phyloP scores from a whole-genome alignment of 129 eudicot species.

The Lonicera japonica region DNA sequence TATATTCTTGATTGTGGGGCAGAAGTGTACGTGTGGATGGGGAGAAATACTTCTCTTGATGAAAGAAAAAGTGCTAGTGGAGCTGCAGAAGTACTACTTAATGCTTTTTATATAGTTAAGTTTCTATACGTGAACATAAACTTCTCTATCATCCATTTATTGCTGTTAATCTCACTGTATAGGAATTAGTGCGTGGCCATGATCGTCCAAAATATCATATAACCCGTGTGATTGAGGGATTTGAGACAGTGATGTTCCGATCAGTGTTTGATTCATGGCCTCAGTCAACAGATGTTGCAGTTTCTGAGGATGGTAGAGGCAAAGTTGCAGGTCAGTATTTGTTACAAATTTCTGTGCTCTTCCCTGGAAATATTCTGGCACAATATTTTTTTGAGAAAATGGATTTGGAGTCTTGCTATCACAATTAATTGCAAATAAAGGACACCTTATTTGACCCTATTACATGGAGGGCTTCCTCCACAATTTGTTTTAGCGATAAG shows the following conservation, averaged over 20 bases:
- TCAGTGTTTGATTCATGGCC: slow-evolving; percentile 79
- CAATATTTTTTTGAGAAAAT: too few species aligned
- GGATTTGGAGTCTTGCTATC: too few species aligned
- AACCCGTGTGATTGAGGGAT: slow-evolving; percentile 65
- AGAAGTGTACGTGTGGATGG: slow-evolving; percentile 84
- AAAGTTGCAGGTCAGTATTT: slow-evolving; percentile 83
- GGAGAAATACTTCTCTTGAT: slow-evolving; percentile 60
- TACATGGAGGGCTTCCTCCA: too few species aligned
- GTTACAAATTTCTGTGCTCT: neutral
- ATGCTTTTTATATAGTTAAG: slow-evolving; percentile 1
- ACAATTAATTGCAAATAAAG: too few species aligned
- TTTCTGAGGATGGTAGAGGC: slow-evolving; percentile 82
- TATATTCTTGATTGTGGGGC: slow-evolving; percentile 71
- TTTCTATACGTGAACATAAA: neutral
- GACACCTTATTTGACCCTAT: too few species aligned
- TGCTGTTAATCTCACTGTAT: slow-evolving; percentile 1
- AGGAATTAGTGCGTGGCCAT: slow-evolving; percentile 56
- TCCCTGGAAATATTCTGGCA: neutral
- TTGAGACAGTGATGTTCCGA: slow-evolving; percentile 61
- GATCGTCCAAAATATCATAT: slow-evolving; percentile 59
- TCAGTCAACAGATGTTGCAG: slow-evolving; percentile 35
- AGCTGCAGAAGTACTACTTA: slow-evolving; percentile 60
- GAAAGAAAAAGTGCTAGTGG: slow-evolving; percentile 67
- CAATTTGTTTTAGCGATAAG: too few species aligned
- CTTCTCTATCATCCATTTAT: slow-evolving; percentile 1